These are phyloP conservation scores for Dactylellina sp. DNA, from an alignment of 2,329 filamentous ascomycete genomes.

Conservation along the genomic window DNA sequence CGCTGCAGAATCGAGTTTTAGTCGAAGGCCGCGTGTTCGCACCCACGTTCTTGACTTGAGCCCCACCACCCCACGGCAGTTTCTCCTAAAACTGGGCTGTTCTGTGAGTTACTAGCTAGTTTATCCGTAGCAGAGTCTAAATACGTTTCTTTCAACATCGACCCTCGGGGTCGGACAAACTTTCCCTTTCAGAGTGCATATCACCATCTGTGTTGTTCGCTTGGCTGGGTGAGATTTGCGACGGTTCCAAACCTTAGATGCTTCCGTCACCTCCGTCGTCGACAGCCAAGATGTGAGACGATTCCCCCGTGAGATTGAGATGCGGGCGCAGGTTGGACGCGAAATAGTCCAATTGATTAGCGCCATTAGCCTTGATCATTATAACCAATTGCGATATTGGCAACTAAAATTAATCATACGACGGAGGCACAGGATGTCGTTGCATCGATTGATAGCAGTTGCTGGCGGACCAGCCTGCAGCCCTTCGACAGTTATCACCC, in stretches of 20 bases:
- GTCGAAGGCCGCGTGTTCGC: too few species aligned
- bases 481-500: slow-evolving; percentile 14
- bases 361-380: neutral
- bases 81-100: too few species aligned
- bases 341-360: neutral
- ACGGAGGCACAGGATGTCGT: slow-evolving; percentile 10
- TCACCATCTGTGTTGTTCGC: neutral
- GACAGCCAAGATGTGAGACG: neutral
- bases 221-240: neutral
- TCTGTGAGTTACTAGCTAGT: too few species aligned
- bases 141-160: too few species aligned
- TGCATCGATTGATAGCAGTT: too few species aligned
- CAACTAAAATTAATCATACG: slow-evolving; percentile 25
- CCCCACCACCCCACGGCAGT: too few species aligned
- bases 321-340: slow-evolving; percentile 8
- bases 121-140: too few species aligned
- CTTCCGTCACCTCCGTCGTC: slow-evolving; percentile 41
- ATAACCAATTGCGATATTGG: neutral
- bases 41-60: too few species aligned
- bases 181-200: neutral
- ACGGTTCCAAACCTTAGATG: slow-evolving; percentile 32
- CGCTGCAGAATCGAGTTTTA: too few species aligned
- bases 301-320: slow-evolving; percentile 1
- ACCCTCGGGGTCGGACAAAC: neutral
- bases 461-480: neutral